Evolutionary conservation across 1,284 basidiomycete genomes (phyloP).

Genomic region (Rhodofomes roseus): DNA sequence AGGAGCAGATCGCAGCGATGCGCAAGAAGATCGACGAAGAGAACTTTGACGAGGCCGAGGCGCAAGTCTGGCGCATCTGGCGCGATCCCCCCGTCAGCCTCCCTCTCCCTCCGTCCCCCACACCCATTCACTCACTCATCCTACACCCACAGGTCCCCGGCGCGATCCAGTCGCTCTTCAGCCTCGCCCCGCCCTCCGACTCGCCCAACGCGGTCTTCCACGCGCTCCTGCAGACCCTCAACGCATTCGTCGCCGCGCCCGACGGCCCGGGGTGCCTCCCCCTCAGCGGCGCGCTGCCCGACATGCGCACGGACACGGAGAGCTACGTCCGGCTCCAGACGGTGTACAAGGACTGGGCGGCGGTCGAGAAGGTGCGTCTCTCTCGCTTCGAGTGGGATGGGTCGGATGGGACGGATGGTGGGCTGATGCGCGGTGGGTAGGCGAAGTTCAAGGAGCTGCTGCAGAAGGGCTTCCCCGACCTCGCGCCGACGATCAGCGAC

Average conservation of each 20-base stretch:
- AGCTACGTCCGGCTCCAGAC: slow-evolving; percentile 81
- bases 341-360: slow-evolving; percentile 70
- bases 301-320: slow-evolving; percentile 92
- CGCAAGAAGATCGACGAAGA: slow-evolving; percentile 84
- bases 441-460: slow-evolving; percentile 25
- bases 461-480: slow-evolving; percentile 17
- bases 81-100: slow-evolving; percentile 49
- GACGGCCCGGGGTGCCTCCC: slow-evolving; percentile 35
- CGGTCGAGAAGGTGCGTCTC: slow-evolving; percentile 54
- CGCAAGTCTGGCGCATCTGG: slow-evolving; percentile 78
- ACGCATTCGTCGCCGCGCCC: slow-evolving; percentile 47
- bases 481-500: slow-evolving; percentile 38
- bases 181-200: slow-evolving; percentile 20
- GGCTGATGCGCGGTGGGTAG: no score
- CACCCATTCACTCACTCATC: neutral
- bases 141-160: slow-evolving; percentile 48
- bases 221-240: slow-evolving; percentile 80
- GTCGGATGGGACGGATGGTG: no score
- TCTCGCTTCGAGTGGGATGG: no score
- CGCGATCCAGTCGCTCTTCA: slow-evolving; percentile 64
- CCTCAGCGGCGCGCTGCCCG: slow-evolving; percentile 73
- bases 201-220: slow-evolving; percentile 56
- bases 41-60: slow-evolving; percentile 92
- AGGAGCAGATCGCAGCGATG: slow-evolving; percentile 54
- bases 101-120: neutral